Evolutionary conservation across 2,329 filamentous ascomycete genomes (phyloP), one percentile per base, ranked within the genome.

Genomic region (Teratosphaeria nubilosa): DNA sequence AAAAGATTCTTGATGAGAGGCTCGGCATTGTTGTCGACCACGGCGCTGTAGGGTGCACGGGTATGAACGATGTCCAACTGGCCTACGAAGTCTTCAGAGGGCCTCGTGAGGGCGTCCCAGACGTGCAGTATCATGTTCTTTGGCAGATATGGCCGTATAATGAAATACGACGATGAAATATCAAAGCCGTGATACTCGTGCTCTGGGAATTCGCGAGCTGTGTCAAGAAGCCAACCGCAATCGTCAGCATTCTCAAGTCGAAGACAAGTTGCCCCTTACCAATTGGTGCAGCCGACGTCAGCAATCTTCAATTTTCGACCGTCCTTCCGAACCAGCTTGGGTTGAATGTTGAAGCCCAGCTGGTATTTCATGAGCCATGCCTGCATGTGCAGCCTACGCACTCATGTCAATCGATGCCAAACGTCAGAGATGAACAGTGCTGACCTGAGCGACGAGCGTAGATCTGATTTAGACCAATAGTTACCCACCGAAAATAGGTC

Each of bases 231-330:
- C 34, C 34, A 41, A 14, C 9, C 34, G 16, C 34, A 41, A 41
- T 2, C 13, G 11, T 41, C 13, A n/a, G 34, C 10, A 5, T n/a
- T 41, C 9, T 5, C 1, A 3, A 16, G 13, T 41, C 16, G 34
- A 41, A 41, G 34, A 14, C 59, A 59, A 63, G 56, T 56, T 58
- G 10, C 61, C 58, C 31, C 58, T 14, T 20, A 60, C 58, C 27
- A 55, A 45, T 61, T 63, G 20, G 58, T 56, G 55, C 59, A 61
- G 24, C 53, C 63, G 6, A 64, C 51, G 41, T 63, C 63, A 31
- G 59, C 60, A 9, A 64, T 58, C 41, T 56, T 53, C 52, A 63
- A 52, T 20, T 54, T 32, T 27, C 54, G 30, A 16, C 41, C 57
- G 22, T 25, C 25, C n/a, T 54, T 9, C 25, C 9, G 34, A 5